These are phyloP conservation scores for Boletus patriciae DNA, from an alignment of 768 basidiomycete species.

Conservation along the genomic window DNA sequence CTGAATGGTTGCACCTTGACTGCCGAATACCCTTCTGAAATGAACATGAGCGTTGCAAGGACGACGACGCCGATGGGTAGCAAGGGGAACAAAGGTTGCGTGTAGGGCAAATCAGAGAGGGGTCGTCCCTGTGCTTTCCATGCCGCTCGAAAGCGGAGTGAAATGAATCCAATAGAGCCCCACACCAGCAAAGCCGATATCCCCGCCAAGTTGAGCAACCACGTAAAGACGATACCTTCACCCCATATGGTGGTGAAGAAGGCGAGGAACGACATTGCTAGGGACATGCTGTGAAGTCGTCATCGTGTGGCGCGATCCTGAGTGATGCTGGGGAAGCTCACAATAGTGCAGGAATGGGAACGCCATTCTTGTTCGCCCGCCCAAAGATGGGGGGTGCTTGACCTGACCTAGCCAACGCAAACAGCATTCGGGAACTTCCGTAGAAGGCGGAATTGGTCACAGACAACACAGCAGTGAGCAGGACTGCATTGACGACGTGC, in stretches of 20 bases:
- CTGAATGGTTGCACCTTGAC: constrained; percentile 46
- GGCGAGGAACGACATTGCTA: constrained; percentile 49
- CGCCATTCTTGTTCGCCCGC: constrained; percentile 62
- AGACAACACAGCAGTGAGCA: constrained; percentile 64
- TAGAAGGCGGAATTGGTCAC: constrained; percentile 68
- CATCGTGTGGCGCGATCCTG: not conserved
- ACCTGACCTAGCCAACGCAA: constrained; percentile 59
- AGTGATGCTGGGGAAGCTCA: constrained; percentile 34
- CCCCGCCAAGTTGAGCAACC: constrained; percentile 64
- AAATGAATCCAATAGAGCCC: constrained; percentile 56
- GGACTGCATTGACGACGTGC: constrained; percentile 65
- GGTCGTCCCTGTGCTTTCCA: constrained; percentile 53
- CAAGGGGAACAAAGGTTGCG: constrained; percentile 54
- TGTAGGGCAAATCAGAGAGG: constrained; percentile 57
- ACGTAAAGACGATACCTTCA: constrained; percentile 52
- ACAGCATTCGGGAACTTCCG: constrained; percentile 60
- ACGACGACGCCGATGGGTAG: constrained; percentile 51
- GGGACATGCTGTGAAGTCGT: constrained; percentile 40
- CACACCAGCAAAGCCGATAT: constrained; percentile 69
- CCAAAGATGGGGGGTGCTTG: constrained; percentile 66
- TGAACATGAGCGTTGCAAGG: constrained; percentile 52
- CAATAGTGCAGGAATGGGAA: constrained; percentile 57
- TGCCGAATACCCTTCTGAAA: constrained; percentile 54
- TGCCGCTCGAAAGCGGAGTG: constrained; percentile 62
- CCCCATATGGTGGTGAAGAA: constrained; percentile 63